phyloP scores from a whole-genome alignment of 2,329 filamentous ascomycete genomes.

The Colletotrichum siamense region DNA sequence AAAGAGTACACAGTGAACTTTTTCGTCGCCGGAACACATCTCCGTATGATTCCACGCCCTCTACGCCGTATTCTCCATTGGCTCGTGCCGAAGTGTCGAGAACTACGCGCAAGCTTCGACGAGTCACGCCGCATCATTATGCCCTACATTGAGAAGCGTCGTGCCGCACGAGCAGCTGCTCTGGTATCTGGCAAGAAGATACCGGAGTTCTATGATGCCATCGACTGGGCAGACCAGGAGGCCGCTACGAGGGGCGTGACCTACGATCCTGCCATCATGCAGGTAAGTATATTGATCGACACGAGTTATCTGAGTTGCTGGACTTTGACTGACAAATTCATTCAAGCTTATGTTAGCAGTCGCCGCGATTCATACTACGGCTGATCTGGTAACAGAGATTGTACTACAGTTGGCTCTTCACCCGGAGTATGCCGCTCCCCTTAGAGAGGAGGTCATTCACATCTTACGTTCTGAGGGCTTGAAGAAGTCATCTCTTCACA shows the following conservation, averaged over 20 bases:
- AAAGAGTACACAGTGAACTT: neutral
- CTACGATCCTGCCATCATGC: neutral
- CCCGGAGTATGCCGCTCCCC: neutral
- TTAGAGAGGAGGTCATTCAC: neutral
- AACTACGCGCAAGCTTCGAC: neutral
- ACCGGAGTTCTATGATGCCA: neutral
- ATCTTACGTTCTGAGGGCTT: neutral
- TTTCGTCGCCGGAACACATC: neutral
- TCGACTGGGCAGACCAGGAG: neutral
- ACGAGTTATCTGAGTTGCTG: neutral
- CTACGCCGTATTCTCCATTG: neutral
- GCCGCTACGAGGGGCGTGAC: neutral
- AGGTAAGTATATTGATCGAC: neutral
- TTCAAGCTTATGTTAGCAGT: neutral
- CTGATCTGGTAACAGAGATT: neutral
- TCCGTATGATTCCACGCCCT: neutral
- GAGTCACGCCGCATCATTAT: neutral
- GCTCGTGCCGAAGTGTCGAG: neutral
- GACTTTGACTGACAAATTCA: neutral
- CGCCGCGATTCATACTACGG: neutral
- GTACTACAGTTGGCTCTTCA: neutral
- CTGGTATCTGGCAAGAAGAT: neutral
- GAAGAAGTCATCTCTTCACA: neutral
- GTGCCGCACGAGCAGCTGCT: neutral
- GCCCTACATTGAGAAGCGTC: neutral